A percentile compares a stretch with the other conserved stretches of the same genome.
These are phyloP conservation scores for Penicillium paneum DNA, from an alignment of 2,329 filamentous ascomycete genomes.

Conservation along the genomic window DNA sequence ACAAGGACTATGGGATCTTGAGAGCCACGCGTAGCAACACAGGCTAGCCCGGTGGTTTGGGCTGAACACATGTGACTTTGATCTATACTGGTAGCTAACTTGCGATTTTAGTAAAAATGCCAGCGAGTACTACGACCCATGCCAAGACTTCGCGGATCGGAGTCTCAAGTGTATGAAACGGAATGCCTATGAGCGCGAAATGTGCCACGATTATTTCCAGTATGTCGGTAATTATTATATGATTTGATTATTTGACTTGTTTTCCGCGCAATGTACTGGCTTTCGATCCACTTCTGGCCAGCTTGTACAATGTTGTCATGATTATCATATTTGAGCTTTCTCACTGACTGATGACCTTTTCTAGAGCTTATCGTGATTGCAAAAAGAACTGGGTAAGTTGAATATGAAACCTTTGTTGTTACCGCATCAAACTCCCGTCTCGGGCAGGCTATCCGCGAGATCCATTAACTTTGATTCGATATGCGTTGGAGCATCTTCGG, in stretches of 20 bases:
- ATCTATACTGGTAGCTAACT: not conserved
- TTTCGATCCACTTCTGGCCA: not conserved
- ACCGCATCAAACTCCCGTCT: not conserved
- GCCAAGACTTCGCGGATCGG: conserved; percentile 81
- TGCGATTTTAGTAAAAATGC: conserved; percentile 65
- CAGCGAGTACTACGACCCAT: conserved; percentile 92
- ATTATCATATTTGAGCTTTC: not conserved
- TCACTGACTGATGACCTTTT: conserved; percentile 7
- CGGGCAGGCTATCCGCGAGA: not conserved
- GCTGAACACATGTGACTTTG: not conserved
- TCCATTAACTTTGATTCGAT: not conserved
- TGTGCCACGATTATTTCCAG: conserved; percentile 97
- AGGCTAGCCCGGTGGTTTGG: not conserved
- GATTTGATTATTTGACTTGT: not conserved
- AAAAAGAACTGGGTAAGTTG: conserved; percentile 85
- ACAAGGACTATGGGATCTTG: not conserved
- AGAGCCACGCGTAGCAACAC: not conserved
- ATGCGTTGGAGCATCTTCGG: not conserved
- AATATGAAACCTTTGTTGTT: not conserved
- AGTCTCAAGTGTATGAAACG: conserved; percentile 86
- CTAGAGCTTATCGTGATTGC: conserved; percentile 86
- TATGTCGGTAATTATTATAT: conserved; percentile 46
- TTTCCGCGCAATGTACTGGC: not conserved
- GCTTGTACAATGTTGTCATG: not conserved
- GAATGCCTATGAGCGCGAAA: conserved; percentile 79